Evolutionary conservation across 495 filamentous ascomycete species (phyloP).

Genomic region (Penicillium flavigenum): DNA sequence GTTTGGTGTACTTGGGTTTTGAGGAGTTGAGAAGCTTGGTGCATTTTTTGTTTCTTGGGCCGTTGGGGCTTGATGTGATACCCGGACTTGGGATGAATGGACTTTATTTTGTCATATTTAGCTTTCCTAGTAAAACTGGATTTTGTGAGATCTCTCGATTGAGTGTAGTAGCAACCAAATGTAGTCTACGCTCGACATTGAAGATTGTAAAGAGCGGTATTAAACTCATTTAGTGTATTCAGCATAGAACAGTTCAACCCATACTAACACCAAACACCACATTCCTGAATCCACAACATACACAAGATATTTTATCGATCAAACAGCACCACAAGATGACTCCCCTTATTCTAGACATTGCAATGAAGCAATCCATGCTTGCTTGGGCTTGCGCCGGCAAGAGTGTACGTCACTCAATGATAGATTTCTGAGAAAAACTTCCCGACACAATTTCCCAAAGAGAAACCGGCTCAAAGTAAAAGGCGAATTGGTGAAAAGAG

Average conservation of each 20-base stretch:
- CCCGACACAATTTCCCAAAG: neutral
- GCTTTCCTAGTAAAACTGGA: neutral
- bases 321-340: neutral
- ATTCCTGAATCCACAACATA: neutral
- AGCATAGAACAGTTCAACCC: neutral
- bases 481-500: neutral
- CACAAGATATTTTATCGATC: neutral
- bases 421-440: neutral
- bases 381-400: neutral
- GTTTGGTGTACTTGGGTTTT: conserved; percentile 5
- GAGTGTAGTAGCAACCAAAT: neutral
- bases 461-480: neutral
- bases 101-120: neutral
- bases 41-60: neutral
- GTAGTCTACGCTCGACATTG: neutral
- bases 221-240: neutral
- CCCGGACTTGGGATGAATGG: conserved; percentile 12
- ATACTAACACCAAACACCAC: neutral
- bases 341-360: neutral
- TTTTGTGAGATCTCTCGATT: neutral
- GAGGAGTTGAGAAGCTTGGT: conserved; percentile 3
- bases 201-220: neutral
- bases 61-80: conserved; percentile 12
- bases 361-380: neutral
- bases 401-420: neutral